Evolutionary conservation across 2,329 filamentous ascomycete species (phyloP), one percentile per base, ranked within the genome.

Genomic region (Aphanoascus verrucosus): DNA sequence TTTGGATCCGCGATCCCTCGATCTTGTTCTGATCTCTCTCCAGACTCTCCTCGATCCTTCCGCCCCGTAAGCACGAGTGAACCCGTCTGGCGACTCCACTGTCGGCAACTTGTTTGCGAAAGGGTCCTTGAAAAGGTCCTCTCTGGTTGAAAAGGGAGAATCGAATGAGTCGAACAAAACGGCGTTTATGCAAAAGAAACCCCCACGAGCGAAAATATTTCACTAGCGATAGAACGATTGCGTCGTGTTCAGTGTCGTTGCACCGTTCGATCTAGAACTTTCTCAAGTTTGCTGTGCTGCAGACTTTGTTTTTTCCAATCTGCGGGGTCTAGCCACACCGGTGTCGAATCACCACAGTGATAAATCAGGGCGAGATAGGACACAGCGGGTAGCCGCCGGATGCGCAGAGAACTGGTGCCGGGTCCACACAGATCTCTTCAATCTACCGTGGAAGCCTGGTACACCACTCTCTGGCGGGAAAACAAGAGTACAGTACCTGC

Each of bases 1-100:
- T 45, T 55, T 53, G 44, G 49, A 44, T 52, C 46, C 48, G 34
- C 23, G 14, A 32, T 49, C 53, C 42, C 50, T 45, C 19, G 49
- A 44, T 37, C 45, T 48, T 5, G 52, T 40, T 38, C 56, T 37
- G 53, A 57, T 57, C 5, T 57, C 53, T 40, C 50, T 55, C 56
- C 56, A 57, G 5, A 57, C 56, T 55, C 56, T 53, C 32, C 43
- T 31, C 49, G 43, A 50, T 48, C 53, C 49, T 50, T 51, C 56
- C 49, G 42, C 53, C 43, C 43, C 51, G 43, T 46, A 11, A 14
- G 51, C 45, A 49, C 51, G 43, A 44, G 37, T 23, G 44, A 48
- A 17, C 28, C 43, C 41, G 41, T 45, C 20, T 53, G 35, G 19
- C 51, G 51, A 49, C 51, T 53, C 51, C 51, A 53, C 35, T 14